A percentile compares a stretch with the other conserved stretches of the same genome.
Conservation (phyloP, 257 asterid species). For the Solanum corneliomulleri region DNA sequence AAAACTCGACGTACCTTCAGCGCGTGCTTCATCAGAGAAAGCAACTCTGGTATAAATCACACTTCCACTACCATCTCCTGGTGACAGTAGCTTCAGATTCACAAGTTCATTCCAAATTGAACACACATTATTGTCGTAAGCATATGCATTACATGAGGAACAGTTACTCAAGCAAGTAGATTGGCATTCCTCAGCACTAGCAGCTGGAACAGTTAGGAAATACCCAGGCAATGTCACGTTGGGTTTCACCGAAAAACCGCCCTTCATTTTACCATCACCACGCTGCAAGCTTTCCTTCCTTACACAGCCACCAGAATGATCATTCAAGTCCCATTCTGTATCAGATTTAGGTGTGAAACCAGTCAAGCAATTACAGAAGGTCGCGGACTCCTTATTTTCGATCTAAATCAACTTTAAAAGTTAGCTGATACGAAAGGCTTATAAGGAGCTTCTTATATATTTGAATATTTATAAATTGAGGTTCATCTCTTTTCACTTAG, state of each 20-base stretch:
- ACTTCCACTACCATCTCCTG: background rate
- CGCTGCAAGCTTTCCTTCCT: background rate
- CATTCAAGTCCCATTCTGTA: slow-evolving; percentile 29
- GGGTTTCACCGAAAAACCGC: background rate
- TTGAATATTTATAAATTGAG: background rate
- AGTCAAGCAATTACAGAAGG: slow-evolving; percentile 32
- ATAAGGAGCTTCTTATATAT: background rate
- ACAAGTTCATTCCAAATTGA: background rate
- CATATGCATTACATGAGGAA: background rate
- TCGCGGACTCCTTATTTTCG: slow-evolving; percentile 13
- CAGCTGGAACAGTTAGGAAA: background rate
- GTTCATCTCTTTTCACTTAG: background rate
- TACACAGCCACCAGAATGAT: slow-evolving; percentile 32
- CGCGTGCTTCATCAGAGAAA: background rate
- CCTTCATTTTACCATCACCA: background rate
- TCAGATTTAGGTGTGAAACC: slow-evolving; percentile 18
- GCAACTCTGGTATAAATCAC: background rate
- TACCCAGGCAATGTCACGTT: background rate
- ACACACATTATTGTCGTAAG: background rate
- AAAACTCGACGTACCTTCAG: background rate
- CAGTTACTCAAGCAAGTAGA: background rate
- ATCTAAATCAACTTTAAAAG: background rate
- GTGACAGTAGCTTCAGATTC: background rate
- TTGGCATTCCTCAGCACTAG: background rate
- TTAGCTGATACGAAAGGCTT: too few species aligned